phyloP scores from a whole-genome alignment of 2,329 filamentous ascomycete genomes.

The Fusarium multiceps region DNA sequence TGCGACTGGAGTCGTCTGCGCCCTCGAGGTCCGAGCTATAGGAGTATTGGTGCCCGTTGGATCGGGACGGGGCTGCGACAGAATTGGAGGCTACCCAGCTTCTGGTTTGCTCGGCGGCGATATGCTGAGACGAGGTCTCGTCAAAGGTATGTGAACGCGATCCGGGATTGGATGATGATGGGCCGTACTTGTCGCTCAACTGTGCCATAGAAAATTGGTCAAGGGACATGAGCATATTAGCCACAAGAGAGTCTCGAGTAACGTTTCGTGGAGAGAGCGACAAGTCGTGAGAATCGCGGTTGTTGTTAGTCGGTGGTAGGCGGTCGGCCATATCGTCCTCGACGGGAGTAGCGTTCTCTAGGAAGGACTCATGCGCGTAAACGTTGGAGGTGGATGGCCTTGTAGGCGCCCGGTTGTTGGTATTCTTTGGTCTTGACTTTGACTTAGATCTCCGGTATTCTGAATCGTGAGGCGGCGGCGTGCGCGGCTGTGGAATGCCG shows the following conservation, averaged over 20 bases:
- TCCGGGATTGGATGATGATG: constrained; percentile 30
- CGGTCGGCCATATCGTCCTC: constrained; percentile 47
- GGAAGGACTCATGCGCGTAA: constrained; percentile 46
- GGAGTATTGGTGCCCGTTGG: constrained; percentile 57
- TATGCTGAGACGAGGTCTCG: constrained; percentile 42
- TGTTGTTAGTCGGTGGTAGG: constrained; percentile 45
- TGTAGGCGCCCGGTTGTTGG: constrained; percentile 42
- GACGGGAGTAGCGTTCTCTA: constrained; percentile 47
- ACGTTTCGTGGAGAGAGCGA: constrained; percentile 80
- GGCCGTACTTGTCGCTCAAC: constrained; percentile 43
- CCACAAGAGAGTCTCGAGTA: constrained; percentile 89
- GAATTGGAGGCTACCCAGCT: constrained; percentile 48
- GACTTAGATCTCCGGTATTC: constrained; percentile 32
- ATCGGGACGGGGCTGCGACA: constrained; percentile 37
- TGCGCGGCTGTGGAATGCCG: constrained; percentile 39
- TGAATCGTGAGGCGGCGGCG: constrained; percentile 34
- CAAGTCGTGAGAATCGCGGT: constrained; percentile 83
- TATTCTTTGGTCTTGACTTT: constrained; percentile 29
- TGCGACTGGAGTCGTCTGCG: constrained; percentile 64
- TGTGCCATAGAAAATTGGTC: constrained; percentile 78
- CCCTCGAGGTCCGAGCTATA: constrained; percentile 71
- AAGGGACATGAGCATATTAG: constrained; percentile 94
- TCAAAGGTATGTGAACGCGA: constrained; percentile 46
- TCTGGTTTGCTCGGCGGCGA: constrained; percentile 50
- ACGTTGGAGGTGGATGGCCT: constrained; percentile 38